A percentile compares a stretch with the other conserved stretches of the same genome.
Evolutionary conservation across 2,329 filamentous ascomycete genomes (phyloP).

Genomic region (Zelopaecilomyces penicillatus): DNA sequence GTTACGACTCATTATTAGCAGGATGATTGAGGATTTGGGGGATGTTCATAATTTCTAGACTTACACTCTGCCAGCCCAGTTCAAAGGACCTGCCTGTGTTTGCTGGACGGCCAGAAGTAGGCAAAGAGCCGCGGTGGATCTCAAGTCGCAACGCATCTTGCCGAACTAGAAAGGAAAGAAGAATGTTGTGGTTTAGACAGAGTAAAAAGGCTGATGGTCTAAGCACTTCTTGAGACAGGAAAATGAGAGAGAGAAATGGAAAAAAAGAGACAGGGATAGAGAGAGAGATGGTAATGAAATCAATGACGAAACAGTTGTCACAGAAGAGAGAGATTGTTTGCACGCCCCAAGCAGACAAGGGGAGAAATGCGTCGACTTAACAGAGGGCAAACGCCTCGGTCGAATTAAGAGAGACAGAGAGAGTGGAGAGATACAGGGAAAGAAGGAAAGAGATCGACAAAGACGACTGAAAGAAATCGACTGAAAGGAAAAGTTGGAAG

Average conservation of each 20-base stretch:
- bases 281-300: neutral
- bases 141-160: slow-evolving; percentile 15
- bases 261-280: neutral
- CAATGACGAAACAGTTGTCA: slow-evolving; percentile 1
- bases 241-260: neutral
- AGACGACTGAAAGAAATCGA: slow-evolving; percentile 3
- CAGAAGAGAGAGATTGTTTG: neutral
- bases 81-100: slow-evolving; percentile 27
- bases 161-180: neutral
- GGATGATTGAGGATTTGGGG: slow-evolving; percentile 7
- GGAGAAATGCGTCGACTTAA: too few relatives aligned
- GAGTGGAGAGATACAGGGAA: slow-evolving; percentile 10
- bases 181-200: neutral
- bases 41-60: slow-evolving; percentile 3
- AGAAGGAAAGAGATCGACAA: slow-evolving; percentile 12
- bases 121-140: slow-evolving; percentile 16
- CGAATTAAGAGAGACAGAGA: neutral
- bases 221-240: neutral
- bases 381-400: too few relatives aligned
- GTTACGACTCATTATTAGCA: neutral
- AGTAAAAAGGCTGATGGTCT: neutral
- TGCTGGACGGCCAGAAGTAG: slow-evolving; percentile 20
- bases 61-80: slow-evolving; percentile 24
- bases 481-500: slow-evolving; percentile 8
- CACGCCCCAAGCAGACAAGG: too few relatives aligned